Evolutionary conservation across 306 rosid genomes (phyloP), one percentile per base, ranked within the genome.

Genomic region (Morella rubra): DNA sequence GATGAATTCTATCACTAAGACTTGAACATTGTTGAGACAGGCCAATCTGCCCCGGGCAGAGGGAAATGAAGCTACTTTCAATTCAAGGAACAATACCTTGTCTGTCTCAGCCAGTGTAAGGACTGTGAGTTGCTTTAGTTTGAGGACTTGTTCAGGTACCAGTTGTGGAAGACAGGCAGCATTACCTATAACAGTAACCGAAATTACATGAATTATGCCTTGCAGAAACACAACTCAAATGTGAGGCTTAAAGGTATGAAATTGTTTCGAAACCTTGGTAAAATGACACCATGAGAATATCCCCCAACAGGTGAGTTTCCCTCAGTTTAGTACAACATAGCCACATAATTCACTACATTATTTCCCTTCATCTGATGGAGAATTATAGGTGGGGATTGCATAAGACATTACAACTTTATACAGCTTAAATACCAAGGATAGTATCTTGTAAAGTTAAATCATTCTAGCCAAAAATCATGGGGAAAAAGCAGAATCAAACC

Each of bases 101-200:
- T 88, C 73, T 13, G 91, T 89, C 87, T 90, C 97, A 4, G 97
- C 91, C 85, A 95, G 82, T n/a, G 98, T 92, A 78, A 95, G 98
- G 62, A 95, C 97, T n/a, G 98, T 95, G 72, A 95, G 96, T 79
- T 95, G 98, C 89, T 86, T 95, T 44, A 95, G 86, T 85, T 95
- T 95, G 60, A 95, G 89, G 80, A 84, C 84, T 83, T 95, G 98
- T 72, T 90, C 97, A 75, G 97, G 83, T 58, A 78, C 40, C 87
- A 95, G 81, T 49, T 88, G 90, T 4, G 88, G 97, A 73, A 88
- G 87, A 66, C 65, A 80, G 27, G 80, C 86, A 58, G 92, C 85
- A 81, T 88, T 87, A 84, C 90, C 97, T 92, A 76, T 55, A 76
- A 55, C 41, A 64, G 50, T 65, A 73, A 58, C 52, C 42, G 58